A percentile compares a stretch with the other conserved stretches of the same genome.
Conservation (phyloP, 345 rosid species). For the Eucalyptus marginata region DNA sequence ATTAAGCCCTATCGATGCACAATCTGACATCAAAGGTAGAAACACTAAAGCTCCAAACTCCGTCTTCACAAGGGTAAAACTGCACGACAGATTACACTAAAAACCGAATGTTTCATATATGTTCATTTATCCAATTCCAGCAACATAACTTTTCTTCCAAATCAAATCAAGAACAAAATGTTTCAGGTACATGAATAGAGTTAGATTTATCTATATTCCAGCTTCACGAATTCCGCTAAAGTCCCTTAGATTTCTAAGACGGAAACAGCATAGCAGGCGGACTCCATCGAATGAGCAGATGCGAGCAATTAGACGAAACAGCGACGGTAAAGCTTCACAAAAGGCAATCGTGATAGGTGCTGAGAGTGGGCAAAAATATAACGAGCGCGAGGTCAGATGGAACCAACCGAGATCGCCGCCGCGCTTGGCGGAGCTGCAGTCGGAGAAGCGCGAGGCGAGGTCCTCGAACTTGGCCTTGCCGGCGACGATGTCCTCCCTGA, state of each 20-base stretch:
- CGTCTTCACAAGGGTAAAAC: not conserved
- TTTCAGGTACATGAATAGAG: not conserved
- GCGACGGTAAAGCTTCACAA: accelerated
- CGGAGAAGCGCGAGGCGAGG: constrained; percentile 66
- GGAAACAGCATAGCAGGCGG: accelerated
- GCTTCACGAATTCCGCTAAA: not conserved
- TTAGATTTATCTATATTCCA: not conserved
- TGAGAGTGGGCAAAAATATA: accelerated
- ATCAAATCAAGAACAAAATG: not conserved
- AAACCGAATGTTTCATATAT: not conserved
- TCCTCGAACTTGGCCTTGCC: constrained; percentile 78
- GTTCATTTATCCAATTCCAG: not conserved
- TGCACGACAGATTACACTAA: not conserved
- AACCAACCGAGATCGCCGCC: constrained; percentile 89
- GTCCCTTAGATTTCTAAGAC: not conserved
- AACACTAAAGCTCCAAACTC: accelerated
- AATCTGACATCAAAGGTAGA: not conserved
- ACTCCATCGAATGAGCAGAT: not conserved
- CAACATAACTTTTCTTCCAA: not conserved
- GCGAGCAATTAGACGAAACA: not conserved
- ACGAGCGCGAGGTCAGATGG: not conserved
- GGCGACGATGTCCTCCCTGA: constrained; percentile 67
- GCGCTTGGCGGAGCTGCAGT: constrained; percentile 96
- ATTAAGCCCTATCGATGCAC: not conserved
- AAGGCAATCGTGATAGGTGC: not conserved